Evolutionary conservation across 2,329 filamentous ascomycete species (phyloP).

Genomic region (Botrytis medusae): DNA sequence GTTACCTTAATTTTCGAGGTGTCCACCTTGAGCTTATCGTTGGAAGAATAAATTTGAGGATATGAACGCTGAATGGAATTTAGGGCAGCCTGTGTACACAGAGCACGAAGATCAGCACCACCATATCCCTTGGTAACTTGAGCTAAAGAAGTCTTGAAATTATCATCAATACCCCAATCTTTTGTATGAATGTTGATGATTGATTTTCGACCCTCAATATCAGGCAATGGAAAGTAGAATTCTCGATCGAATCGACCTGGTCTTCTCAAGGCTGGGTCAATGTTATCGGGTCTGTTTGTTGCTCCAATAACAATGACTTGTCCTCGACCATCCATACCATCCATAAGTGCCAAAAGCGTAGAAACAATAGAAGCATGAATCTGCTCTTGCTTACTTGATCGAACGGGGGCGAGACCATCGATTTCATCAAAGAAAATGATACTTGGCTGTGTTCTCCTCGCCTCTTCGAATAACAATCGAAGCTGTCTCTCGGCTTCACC

Average conservation of each 20-base stretch:
- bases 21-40: conserved; percentile 86
- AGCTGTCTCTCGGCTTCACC: conserved; percentile 96
- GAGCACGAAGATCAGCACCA: conserved; percentile 87
- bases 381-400: conserved; percentile 97
- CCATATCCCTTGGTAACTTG: conserved; percentile 94
- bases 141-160: conserved; percentile 81
- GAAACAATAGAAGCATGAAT: conserved; percentile 98
- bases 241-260: conserved; percentile 95
- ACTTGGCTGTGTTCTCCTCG: conserved; percentile 90
- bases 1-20: conserved; percentile 80
- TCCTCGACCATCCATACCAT: conserved; percentile 96
- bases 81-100: conserved; percentile 93
- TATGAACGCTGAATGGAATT: conserved; percentile 96
- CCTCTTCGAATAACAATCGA: conserved; percentile 90
- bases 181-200: conserved; percentile 96
- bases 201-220: conserved; percentile 72
- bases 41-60: conserved; percentile 91
- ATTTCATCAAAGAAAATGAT: conserved; percentile 99
- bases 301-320: conserved; percentile 98
- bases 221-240: conserved; percentile 95
- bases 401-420: conserved; percentile 90
- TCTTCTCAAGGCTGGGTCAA: conserved; percentile 90
- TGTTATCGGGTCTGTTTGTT: conserved; percentile 95
- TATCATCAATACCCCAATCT: conserved; percentile 79
- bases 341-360: conserved; percentile 90